These are phyloP conservation scores for Tetracladium marchalianum DNA, from an alignment of 495 filamentous ascomycete species.

Conservation along the genomic window DNA sequence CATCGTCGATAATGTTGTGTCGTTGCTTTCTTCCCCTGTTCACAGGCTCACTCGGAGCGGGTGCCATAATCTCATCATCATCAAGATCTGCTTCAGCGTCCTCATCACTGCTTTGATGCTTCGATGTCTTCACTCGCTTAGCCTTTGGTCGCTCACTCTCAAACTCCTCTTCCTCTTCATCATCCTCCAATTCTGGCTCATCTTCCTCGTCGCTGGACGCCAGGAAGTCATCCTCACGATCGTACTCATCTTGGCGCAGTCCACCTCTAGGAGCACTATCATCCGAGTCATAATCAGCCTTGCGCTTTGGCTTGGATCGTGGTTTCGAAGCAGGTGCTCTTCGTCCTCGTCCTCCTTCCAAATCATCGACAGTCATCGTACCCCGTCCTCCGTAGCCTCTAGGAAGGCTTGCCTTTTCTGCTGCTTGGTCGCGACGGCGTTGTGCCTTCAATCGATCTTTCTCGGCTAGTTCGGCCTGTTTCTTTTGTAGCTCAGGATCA, in stretches of 20 bases:
- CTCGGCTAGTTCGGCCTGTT: conserved; percentile 63
- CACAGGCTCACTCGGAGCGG: conserved; percentile 27
- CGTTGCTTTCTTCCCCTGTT: conserved; percentile 14
- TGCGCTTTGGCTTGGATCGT: background rate
- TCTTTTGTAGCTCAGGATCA: conserved; percentile 74
- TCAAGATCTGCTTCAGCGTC: conserved; percentile 32
- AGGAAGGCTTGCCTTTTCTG: conserved; percentile 52
- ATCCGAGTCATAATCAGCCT: conserved; percentile 49
- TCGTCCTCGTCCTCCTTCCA: conserved; percentile 55
- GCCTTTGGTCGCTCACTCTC: conserved; percentile 29
- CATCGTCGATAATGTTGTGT: conserved; percentile 38
- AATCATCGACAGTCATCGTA: conserved; percentile 60
- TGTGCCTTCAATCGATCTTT: conserved; percentile 59
- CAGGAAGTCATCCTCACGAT: conserved; percentile 70
- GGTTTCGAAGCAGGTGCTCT: conserved; percentile 25
- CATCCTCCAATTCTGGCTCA: conserved; percentile 46
- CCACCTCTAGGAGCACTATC: conserved; percentile 52
- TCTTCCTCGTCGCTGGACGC: conserved; percentile 66
- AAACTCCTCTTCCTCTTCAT: conserved; percentile 47
- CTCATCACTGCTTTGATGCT: conserved; percentile 29
- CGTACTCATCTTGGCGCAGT: conserved; percentile 70
- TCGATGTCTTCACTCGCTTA: conserved; percentile 39
- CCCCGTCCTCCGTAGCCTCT: conserved; percentile 43
- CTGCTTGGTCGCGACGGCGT: conserved; percentile 56
- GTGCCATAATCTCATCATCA: conserved; percentile 25